Evolutionary conservation across 2,329 filamentous ascomycete species (phyloP), one percentile per base, ranked within the genome.

Genomic region (Beauveria scarabaeidicola): DNA sequence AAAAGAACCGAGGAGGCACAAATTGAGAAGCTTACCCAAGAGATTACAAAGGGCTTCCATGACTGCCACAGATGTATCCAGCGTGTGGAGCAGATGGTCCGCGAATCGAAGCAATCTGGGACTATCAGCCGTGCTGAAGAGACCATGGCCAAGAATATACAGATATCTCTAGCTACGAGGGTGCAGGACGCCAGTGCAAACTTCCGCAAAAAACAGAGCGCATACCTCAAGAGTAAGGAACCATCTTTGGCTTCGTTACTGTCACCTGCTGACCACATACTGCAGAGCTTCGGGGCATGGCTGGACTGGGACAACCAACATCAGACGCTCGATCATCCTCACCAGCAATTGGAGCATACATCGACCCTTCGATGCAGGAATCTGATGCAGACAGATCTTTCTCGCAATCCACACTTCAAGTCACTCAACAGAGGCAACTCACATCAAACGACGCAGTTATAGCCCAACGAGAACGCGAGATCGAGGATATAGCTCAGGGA

Each of bases 191-290:
- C 91, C 52, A 97, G 92, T 76, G 89, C 94, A 32, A 81, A 83
- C 63, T 99, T 99, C 72, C 84, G 94, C 68, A 99, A 97, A 81
- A 97, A 97, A 77, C 94, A 99, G 77, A 93, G 92, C 70, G 88
- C 88, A 55, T 99, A 99, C 74, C 75, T 99, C 57, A 97, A 95
- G 75, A 97, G 91, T 96, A 78, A 61, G 75, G 66, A 61, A 3
- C 46, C 17, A 15, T 51, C 9, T 25, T 8, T 17, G 11, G 9
- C 19, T 36, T 8, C 27, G 17, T 43, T 23, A 36, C 9, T 27
- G 40, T 25, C 41, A 4, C n/a, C 58, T 38, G 17, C 46, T 41
- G 9, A 46, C 36, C 40, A 43, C 15, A 21, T 5, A 55, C n/a
- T 23, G 17, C 67, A 92, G 89, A 91, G 75, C 80, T 93, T 61